Conservation (phyloP, 768 basidiomycete genomes). For the Lactifluus rugatus region DNA sequence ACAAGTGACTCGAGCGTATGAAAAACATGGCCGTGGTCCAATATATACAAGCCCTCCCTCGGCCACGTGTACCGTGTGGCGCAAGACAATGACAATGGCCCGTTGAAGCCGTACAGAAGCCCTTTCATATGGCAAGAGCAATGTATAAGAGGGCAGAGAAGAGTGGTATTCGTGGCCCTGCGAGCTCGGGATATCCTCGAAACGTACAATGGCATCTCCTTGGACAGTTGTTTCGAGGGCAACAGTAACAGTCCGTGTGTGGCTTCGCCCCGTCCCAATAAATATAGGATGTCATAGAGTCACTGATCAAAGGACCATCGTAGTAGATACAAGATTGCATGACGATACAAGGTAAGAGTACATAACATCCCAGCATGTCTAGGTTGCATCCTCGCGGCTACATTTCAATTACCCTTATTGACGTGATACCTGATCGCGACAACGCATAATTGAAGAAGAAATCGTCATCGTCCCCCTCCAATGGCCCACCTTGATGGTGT, state of each 20-base stretch:
- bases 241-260: too few relatives aligned
- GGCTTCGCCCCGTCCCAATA: too few relatives aligned
- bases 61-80: too few relatives aligned
- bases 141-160: too few relatives aligned
- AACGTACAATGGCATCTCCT: too few relatives aligned
- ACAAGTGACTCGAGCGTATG: background rate
- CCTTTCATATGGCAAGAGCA: too few relatives aligned
- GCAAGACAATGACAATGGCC: too few relatives aligned
- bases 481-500: background rate
- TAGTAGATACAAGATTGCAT: background rate
- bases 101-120: too few relatives aligned
- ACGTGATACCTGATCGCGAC: background rate
- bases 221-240: too few relatives aligned
- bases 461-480: conserved; percentile 5
- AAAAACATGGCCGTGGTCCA: background rate
- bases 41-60: background rate
- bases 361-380: background rate
- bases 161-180: too few relatives aligned
- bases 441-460: background rate
- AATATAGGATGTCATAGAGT: background rate
- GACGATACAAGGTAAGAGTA: background rate
- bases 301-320: background rate
- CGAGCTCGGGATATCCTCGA: too few relatives aligned
- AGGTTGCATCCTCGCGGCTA: background rate
- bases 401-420: background rate